Percentiles rank a stretch among this genome's conserved stretches.
Evolutionary conservation across 2,329 filamentous ascomycete species (phyloP).

Genomic region (Kalaharituber pfeilii): DNA sequence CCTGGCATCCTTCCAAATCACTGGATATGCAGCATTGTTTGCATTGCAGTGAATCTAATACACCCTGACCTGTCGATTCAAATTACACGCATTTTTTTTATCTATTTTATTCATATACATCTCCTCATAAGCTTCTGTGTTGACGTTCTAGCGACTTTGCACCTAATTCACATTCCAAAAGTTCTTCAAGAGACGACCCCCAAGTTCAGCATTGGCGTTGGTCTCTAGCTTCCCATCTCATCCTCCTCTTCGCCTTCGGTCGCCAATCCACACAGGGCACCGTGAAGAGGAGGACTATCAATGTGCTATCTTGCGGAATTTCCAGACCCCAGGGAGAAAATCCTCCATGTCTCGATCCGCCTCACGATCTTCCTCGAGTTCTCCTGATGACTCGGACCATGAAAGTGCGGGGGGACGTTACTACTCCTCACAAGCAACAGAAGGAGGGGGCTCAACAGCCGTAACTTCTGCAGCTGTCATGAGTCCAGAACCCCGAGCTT

Average conservation of each 20-base stretch:
- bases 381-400: constrained; percentile 16
- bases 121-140: neutral
- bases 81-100: constrained; percentile 5
- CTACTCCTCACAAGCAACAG: constrained; percentile 13
- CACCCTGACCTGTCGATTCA: constrained; percentile 13
- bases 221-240: constrained; percentile 17
- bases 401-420: constrained; percentile 12
- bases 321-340: constrained; percentile 21
- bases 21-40: constrained; percentile 15
- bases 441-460: constrained; percentile 13
- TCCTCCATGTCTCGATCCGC: constrained; percentile 22
- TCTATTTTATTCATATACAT: neutral
- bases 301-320: constrained; percentile 21
- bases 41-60: constrained; percentile 15
- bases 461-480: constrained; percentile 16
- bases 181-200: neutral
- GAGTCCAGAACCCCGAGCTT: constrained; percentile 20
- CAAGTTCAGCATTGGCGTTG: constrained; percentile 17
- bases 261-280: constrained; percentile 22
- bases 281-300: constrained; percentile 23
- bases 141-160: neutral
- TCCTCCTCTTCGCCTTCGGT: constrained; percentile 23
- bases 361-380: constrained; percentile 17
- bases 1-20: constrained; percentile 1
- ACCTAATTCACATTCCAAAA: neutral